Conservation (phyloP, 2,329 filamentous ascomycete genomes). For the Chaetomiaceae sp. region DNA sequence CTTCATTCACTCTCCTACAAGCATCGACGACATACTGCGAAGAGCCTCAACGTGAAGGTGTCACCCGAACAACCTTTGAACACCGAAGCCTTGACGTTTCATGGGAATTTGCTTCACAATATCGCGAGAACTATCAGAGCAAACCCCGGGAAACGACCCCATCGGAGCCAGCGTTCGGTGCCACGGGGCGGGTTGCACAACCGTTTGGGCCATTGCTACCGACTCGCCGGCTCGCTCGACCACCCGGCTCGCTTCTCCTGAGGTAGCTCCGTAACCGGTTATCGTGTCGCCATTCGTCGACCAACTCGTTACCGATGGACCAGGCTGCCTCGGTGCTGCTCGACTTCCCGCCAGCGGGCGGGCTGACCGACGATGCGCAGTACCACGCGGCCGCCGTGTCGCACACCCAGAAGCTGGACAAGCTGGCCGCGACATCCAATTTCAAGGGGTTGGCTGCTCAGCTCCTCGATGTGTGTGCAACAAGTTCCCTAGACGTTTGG, state of each 20-base stretch:
- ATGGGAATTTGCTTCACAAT: too few species aligned
- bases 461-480: conserved; percentile 37
- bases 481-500: background rate
- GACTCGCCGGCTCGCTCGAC: too few species aligned
- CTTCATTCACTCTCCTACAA: too few species aligned
- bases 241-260: too few species aligned
- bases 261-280: too few species aligned
- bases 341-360: conserved; percentile 35
- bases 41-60: background rate
- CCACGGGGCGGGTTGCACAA: background rate
- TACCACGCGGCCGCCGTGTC: conserved; percentile 37
- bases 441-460: conserved; percentile 31
- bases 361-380: conserved; percentile 26
- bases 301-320: conserved; percentile 30
- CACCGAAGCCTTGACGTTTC: too few species aligned
- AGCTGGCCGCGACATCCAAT: conserved; percentile 28
- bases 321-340: conserved; percentile 33
- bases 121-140: too few species aligned
- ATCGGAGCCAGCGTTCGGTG: too few species aligned
- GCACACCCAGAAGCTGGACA: conserved; percentile 35
- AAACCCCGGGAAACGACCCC: too few species aligned
- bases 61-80: too few species aligned
- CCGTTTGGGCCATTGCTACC: background rate
- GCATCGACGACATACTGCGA: background rate
- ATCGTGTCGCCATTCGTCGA: background rate